phyloP scores from a whole-genome alignment of 1,284 basidiomycete species.

The Ceratobasidium theobromae region DNA sequence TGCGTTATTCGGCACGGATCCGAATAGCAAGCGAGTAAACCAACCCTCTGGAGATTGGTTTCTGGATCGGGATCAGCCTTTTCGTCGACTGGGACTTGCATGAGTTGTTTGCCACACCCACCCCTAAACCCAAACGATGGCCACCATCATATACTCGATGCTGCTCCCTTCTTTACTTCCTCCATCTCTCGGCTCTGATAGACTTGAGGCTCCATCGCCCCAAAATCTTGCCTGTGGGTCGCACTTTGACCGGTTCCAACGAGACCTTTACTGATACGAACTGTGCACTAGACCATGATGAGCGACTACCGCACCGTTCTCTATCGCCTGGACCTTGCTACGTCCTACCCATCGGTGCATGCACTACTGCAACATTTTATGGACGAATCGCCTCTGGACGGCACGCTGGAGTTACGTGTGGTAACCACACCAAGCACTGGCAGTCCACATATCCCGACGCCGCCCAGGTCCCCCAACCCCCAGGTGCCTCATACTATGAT shows the following conservation, averaged over 20 bases:
- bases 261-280: not conserved
- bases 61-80: constrained; percentile 18
- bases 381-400: constrained; percentile 26
- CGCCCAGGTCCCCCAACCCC: constrained; percentile 12
- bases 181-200: not conserved
- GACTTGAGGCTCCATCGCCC: not conserved
- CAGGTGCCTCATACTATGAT: not conserved
- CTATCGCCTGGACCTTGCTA: constrained; percentile 19
- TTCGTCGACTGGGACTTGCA: not conserved
- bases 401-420: constrained; percentile 20
- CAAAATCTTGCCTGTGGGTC: not conserved
- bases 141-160: not conserved
- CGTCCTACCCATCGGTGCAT: constrained; percentile 11
- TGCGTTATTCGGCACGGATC: constrained; percentile 1
- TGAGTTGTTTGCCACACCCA: not conserved
- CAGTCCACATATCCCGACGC: constrained; percentile 18
- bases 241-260: not conserved
- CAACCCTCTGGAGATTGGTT: not conserved
- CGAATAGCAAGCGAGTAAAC: constrained; percentile 15
- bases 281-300: constrained; percentile 17
- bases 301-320: constrained; percentile 28
- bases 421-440: constrained; percentile 12
- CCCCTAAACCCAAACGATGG: not conserved
- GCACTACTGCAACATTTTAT: constrained; percentile 27
- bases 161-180: not conserved